Evolutionary conservation across 108 stramenopile genomes (phyloP), one percentile per base, ranked within the genome.

Genomic region (Fistulifera pelliculosa): DNA sequence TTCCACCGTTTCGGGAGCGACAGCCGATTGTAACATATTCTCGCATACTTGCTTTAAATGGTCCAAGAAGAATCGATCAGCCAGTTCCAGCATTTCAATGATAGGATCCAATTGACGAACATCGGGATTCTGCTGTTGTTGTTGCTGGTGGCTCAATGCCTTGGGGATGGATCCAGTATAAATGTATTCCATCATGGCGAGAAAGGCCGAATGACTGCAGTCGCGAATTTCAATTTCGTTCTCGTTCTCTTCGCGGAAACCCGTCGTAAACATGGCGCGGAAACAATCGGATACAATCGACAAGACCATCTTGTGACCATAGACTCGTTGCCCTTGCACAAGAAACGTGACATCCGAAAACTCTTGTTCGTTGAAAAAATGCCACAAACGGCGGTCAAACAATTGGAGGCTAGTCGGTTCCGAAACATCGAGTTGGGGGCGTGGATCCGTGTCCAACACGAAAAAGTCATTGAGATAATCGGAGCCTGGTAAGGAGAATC

Each of bases 1-100:
- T 12, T 86, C 71, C 47, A 71, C 77, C 1, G 89, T 90, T 0
- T 91, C 90, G 0, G 54, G 71, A 51, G 68, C 83, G 13, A 94
- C 79, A 28, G 64, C 64, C 19, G 70, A 58, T 56, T 75, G 74
- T 25, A 96, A 53, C 27, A 69, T 41, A 13, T 58, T 71, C 52
- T 96, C 96, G 54, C 90, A 87, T 21, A 80, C 64, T 65, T 92
- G 80, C 49, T 94, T 97, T 54, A 97, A 64, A 64, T 91, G 71
- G 61, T 94, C 89, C 62, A 97, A 63, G 54, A 92, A 89, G 76
- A 87, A 94, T 55, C 91, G 84, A 62, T 97, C 93, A 0, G 93
- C 81, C n/a, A 97, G 58, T 49, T 86, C 92, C 52, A 97, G 50
- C 35, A 94, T 66, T 12, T 90, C 86, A 31, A 90, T 68, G 26